A percentile compares a stretch with the other conserved stretches of the same genome.
These are phyloP conservation scores for Alternaria ethzedia DNA, from an alignment of 2,329 filamentous ascomycete genomes.

Conservation along the genomic window DNA sequence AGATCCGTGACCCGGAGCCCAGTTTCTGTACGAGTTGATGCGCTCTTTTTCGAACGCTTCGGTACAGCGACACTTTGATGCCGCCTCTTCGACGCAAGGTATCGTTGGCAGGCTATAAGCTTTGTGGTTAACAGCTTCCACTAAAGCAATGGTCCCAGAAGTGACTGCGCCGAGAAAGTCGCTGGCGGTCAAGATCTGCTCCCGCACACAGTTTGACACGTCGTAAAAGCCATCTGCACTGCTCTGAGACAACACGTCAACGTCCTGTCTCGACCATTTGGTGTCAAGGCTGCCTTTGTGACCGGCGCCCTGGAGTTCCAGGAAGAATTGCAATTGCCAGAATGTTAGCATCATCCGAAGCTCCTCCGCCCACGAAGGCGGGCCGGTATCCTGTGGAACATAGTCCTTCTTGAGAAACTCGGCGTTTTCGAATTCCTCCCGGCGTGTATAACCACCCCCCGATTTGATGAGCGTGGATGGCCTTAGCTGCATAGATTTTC, in stretches of 20 bases:
- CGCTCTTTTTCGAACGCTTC: too few species aligned
- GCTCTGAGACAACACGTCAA: neutral
- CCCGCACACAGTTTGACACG: neutral
- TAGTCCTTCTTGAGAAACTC: constrained; percentile 14
- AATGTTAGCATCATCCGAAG: constrained; percentile 12
- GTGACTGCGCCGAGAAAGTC: constrained; percentile 3
- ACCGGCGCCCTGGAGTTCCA: constrained; percentile 10
- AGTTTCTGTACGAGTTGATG: too few species aligned
- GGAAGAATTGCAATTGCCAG: constrained; percentile 11
- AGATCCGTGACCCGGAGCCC: too few species aligned
- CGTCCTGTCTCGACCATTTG: neutral
- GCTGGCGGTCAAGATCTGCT: constrained; percentile 3
- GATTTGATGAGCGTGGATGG: constrained; percentile 9
- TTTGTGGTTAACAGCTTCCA: neutral
- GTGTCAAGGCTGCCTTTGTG: neutral
- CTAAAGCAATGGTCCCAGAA: neutral
- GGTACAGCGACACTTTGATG: neutral
- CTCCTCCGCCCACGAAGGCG: constrained; percentile 13
- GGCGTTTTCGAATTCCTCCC: constrained; percentile 5
- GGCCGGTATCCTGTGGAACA: constrained; percentile 9
- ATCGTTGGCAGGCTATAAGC: neutral
- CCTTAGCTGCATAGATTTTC: constrained; percentile 5
- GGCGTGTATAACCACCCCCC: neutral
- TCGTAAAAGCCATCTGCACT: constrained; percentile 3
- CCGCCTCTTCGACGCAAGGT: neutral